Conservation (phyloP, 2,329 filamentous ascomycete species). For the Aureobasidium sp. region DNA sequence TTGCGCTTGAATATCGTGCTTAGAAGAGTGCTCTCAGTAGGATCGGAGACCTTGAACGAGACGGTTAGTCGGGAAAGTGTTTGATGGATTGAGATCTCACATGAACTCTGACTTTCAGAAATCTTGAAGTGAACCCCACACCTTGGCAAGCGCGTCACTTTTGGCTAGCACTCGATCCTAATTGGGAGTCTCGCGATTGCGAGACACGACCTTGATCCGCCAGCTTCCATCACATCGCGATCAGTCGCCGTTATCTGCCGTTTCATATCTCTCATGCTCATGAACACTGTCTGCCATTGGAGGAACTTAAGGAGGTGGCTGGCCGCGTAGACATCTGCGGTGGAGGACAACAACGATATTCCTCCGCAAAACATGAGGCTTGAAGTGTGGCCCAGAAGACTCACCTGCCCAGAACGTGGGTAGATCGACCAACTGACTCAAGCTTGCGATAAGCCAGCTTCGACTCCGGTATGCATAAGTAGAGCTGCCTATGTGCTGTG, state of each 20-base stretch:
- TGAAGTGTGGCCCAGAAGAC: neutral
- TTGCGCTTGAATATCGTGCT: neutral
- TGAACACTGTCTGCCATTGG: neutral
- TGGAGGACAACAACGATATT: neutral
- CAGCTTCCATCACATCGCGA: neutral
- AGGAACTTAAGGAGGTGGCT: neutral
- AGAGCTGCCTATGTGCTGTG: neutral
- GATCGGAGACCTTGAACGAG: neutral
- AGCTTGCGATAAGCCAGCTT: neutral
- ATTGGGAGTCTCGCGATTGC: neutral
- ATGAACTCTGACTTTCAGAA: neutral
- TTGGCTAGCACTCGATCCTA: neutral
- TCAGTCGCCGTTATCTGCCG: neutral
- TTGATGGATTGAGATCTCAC: neutral
- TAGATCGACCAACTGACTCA: neutral
- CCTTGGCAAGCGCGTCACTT: constrained; percentile 9
- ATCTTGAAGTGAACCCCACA: constrained; percentile 8
- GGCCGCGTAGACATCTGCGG: neutral
- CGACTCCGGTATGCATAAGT: neutral
- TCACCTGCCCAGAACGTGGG: neutral
- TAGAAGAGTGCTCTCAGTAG: neutral
- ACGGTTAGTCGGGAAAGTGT: neutral
- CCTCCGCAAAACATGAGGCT: neutral
- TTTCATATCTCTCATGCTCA: neutral
- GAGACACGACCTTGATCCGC: neutral